These are phyloP conservation scores for Graphium sp. DNA, from an alignment of 2,329 filamentous ascomycete species.

Conservation along the genomic window DNA sequence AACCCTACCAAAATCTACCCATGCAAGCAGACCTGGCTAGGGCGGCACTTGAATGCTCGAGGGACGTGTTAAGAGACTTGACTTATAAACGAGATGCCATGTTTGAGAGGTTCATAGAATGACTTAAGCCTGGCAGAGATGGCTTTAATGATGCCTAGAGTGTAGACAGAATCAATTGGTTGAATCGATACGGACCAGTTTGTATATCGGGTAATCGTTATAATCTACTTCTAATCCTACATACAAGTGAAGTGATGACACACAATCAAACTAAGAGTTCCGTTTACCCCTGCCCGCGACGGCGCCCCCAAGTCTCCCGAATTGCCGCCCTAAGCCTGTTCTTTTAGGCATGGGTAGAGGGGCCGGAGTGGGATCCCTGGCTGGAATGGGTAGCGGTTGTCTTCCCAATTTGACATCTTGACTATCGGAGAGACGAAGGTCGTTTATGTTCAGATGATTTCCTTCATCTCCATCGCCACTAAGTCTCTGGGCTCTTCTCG, in stretches of 20 bases:
- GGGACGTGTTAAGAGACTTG: slow-evolving; percentile 43
- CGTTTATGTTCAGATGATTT: too few species aligned
- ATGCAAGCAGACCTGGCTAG: slow-evolving; percentile 53
- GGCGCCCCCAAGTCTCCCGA: slow-evolving; percentile 55
- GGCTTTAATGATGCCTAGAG: neutral
- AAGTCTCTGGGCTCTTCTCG: slow-evolving; percentile 51
- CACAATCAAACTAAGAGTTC: slow-evolving; percentile 10
- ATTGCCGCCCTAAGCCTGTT: slow-evolving; percentile 47
- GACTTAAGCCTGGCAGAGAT: slow-evolving; percentile 1
- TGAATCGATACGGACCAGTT: too few species aligned
- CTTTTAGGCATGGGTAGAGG: slow-evolving; percentile 35
- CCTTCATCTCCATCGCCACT: slow-evolving; percentile 33
- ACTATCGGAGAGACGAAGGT: too few species aligned
- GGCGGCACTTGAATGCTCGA: slow-evolving; percentile 50
- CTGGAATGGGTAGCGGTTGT: slow-evolving; percentile 23
- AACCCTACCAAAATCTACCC: slow-evolving; percentile 54
- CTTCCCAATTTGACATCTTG: too few species aligned
- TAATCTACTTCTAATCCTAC: slow-evolving; percentile 1
- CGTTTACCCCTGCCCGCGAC: slow-evolving; percentile 47
- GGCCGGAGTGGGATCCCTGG: slow-evolving; percentile 27
- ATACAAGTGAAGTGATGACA: neutral
- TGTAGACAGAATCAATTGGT: too few species aligned
- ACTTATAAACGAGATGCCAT: slow-evolving; percentile 50
- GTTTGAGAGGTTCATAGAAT: slow-evolving; percentile 55
- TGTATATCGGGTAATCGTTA: too few species aligned